Base-by-base conservation (phyloP, 306 rosid species). In the Abrus precatorius region DNA sequence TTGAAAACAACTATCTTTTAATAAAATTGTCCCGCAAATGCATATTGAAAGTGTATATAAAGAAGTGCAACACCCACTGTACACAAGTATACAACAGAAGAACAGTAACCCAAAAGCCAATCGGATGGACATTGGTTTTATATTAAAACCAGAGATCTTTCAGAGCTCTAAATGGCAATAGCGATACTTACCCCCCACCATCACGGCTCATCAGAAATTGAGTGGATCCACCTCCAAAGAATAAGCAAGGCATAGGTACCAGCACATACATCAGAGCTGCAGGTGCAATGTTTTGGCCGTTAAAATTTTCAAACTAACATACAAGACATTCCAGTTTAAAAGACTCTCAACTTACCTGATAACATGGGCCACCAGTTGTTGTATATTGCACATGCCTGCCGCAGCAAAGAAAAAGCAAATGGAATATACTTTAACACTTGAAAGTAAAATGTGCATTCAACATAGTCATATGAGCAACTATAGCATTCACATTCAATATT, bases 351-450 rank as follows among this genome's bases (percentile, higher is more conserved):
- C 81, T 86, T 79, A 96, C 98, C 99, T 82, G 98, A 85, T 80
- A 96, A 75, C 99, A 95, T 86, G 33, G 98, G 99, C 98, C 97
- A 95, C 99, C 99, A 95, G 81, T 95, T 95, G 88, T 81, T 90
- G 89, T 92, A 95, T 84, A 95, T 80, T 60, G 91, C 98, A 80
- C 99, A 96, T 61, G 98, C 98, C 99, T 95, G 90, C 81, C 84
- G 76, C 62, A 78, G 47, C 27, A 67, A 76, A 78, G 56, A 78
- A 57, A 75, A 62, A 20, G 67, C 53, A 77, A 67, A 61, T 2
- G 30, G 55, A 52, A 64, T 36, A 27, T 6, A 34, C 9, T 69
- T 69, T 7, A 56, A 69, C 62, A 76, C 73, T 68, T 59, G 48
- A 55, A 69, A 68, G 63, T 66, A 73, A 61, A 20, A 66, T 60